These are phyloP conservation scores for Trichoderma erinaceum DNA, from an alignment of 495 filamentous ascomycete genomes.

Conservation along the genomic window DNA sequence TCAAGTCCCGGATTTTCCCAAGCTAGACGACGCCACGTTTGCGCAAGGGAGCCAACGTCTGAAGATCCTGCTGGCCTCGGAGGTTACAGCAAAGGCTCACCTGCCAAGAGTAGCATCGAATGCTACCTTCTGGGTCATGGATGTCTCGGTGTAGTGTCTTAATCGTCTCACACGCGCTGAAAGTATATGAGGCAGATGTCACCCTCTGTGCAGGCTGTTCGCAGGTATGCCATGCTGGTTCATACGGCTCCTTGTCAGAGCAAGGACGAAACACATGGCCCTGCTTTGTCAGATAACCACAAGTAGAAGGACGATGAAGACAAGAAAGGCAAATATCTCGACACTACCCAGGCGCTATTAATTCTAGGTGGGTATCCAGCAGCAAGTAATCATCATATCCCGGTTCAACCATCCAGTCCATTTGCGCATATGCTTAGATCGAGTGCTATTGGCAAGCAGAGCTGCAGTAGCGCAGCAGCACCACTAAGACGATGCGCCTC, in stretches of 20 bases:
- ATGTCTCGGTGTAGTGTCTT: neutral
- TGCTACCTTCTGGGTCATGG: neutral
- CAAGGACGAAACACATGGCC: neutral
- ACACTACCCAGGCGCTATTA: too few species aligned
- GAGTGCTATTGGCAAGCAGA: too few species aligned
- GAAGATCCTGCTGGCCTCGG: neutral
- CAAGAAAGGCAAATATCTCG: neutral
- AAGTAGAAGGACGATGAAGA: neutral
- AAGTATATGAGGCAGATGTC: neutral
- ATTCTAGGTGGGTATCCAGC: too few species aligned
- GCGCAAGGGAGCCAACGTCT: neutral
- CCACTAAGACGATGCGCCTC: too few species aligned
- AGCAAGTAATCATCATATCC: too few species aligned
- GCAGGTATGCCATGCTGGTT: neutral
- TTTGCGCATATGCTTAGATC: too few species aligned
- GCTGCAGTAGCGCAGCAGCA: too few species aligned
- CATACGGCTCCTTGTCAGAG: neutral
- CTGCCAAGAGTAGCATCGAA: neutral
- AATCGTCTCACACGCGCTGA: neutral
- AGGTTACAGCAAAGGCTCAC: neutral
- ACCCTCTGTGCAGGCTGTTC: neutral
- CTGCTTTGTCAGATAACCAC: neutral
- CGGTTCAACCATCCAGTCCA: too few species aligned
- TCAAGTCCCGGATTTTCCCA: slow-evolving; percentile 2
- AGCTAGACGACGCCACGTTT: neutral